phyloP scores from a whole-genome alignment of 495 filamentous ascomycete species.

The Poronia punctata region DNA sequence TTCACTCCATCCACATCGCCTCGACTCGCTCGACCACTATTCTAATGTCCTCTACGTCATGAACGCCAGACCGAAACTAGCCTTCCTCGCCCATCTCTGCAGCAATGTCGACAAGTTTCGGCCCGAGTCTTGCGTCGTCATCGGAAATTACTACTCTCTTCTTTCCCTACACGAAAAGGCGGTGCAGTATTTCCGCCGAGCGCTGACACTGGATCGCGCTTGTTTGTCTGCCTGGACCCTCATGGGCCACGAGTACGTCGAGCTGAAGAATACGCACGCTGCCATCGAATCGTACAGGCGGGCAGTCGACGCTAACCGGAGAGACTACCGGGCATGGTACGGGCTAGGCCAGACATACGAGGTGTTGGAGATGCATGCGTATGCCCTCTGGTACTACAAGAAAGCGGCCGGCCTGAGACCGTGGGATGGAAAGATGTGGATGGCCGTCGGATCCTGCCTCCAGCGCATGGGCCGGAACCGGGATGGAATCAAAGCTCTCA shows the following conservation, averaged over 20 bases:
- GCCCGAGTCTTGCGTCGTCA: constrained; percentile 92
- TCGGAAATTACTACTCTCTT: constrained; percentile 95
- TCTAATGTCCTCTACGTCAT: constrained; percentile 97
- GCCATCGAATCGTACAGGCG: constrained; percentile 96
- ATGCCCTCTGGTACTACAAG: constrained; percentile 96
- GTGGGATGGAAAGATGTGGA: constrained; percentile 98
- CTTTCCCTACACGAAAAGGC: constrained; percentile 96
- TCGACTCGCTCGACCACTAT: constrained; percentile 89
- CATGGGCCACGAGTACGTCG: constrained; percentile 99
- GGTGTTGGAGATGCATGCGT: constrained; percentile 94
- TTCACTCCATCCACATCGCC: constrained; percentile 71
- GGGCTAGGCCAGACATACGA: constrained; percentile 96
- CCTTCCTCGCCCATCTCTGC: constrained; percentile 85
- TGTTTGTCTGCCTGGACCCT: constrained; percentile 96
- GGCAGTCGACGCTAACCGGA: constrained; percentile 91
- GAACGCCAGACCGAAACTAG: constrained; percentile 75
- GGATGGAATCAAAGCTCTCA: constrained; percentile 89
- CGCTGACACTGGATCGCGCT: constrained; percentile 84
- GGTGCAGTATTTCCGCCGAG: constrained; percentile 94
- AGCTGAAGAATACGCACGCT: constrained; percentile 98
- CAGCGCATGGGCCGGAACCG: constrained; percentile 73
- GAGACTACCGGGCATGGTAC: constrained; percentile 98
- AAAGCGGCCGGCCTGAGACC: constrained; percentile 84
- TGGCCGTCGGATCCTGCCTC: constrained; percentile 86
- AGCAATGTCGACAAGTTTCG: constrained; percentile 90